Evolutionary conservation across 306 rosid species (phyloP).

Genomic region (Acacia melanoxylon): DNA sequence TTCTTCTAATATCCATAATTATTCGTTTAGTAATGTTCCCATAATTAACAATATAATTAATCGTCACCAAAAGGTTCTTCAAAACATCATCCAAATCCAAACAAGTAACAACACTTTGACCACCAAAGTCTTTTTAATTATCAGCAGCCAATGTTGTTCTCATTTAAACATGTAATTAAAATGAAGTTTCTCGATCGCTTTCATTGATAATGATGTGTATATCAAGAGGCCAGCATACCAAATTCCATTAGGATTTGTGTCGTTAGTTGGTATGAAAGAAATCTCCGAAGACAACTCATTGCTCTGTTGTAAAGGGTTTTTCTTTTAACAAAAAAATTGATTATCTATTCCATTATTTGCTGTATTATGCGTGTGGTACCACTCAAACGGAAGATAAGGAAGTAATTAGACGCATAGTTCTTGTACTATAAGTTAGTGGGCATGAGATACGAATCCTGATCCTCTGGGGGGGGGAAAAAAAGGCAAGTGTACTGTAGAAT

Average conservation of each 20-base stretch:
- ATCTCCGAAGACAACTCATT: conserved; percentile 25
- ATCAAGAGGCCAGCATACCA: not conserved
- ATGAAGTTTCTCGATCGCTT: not conserved
- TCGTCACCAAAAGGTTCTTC: not conserved
- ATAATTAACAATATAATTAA: not conserved
- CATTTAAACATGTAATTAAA: not conserved
- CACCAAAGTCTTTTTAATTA: not conserved
- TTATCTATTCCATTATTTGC: conserved; percentile 4
- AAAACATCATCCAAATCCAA: not conserved
- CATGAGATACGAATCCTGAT: not conserved
- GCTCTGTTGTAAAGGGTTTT: conserved; percentile 23
- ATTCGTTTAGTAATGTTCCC: not conserved
- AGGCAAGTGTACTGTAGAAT: not conserved
- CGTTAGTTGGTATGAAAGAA: conserved; percentile 23
- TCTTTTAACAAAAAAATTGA: not conserved
- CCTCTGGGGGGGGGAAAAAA: not conserved
- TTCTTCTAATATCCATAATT: not conserved
- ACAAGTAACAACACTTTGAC: not conserved
- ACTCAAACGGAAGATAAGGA: not conserved
- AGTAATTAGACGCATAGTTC: not conserved
- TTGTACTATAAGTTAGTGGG: not conserved
- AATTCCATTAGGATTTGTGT: conserved; percentile 33
- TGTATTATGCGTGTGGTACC: not conserved
- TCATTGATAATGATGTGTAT: not conserved
- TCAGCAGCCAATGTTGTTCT: not conserved